Evolutionary conservation across 2,329 filamentous ascomycete species (phyloP).

Genomic region (Talaromyces atroroseus): DNA sequence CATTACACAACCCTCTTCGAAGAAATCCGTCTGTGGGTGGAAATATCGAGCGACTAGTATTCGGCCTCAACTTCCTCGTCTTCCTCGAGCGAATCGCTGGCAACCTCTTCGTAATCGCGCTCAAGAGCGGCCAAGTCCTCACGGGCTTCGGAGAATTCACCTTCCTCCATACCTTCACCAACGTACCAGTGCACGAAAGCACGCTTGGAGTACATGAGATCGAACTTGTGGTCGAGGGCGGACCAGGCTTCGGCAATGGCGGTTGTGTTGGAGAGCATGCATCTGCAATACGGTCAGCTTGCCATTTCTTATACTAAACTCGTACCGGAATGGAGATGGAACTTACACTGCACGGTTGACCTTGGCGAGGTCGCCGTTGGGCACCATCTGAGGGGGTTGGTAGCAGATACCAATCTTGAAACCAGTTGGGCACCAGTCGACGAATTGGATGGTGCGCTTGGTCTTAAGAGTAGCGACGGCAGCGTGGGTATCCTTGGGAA

Average conservation of each 20-base stretch:
- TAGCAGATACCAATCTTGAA: conserved; percentile 99
- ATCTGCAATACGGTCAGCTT: conserved; percentile 47
- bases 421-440: conserved; percentile 99
- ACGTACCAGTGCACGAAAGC: conserved; percentile 99
- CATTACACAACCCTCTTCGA: conserved; percentile 15
- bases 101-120: conserved; percentile 98
- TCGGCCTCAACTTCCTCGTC: conserved; percentile 82
- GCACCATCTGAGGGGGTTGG: conserved; percentile 92
- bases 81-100: conserved; percentile 83
- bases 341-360: conserved; percentile 96
- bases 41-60: conserved; percentile 60
- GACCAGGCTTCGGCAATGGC: conserved; percentile 98
- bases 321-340: background rate
- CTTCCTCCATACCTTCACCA: conserved; percentile 99
- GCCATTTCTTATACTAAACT: background rate
- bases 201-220: conserved; percentile 99
- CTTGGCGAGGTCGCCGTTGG: conserved; percentile 94
- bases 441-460: conserved; percentile 98
- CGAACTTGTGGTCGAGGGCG: conserved; percentile 94
- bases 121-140: conserved; percentile 97
- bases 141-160: conserved; percentile 98
- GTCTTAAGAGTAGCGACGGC: conserved; percentile 97
- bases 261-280: conserved; percentile 93
- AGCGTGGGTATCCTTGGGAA: conserved; percentile 88
- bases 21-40: conserved; percentile 8